phyloP scores from a whole-genome alignment of 148 eudicot species.

The Rhododendron vialii region DNA sequence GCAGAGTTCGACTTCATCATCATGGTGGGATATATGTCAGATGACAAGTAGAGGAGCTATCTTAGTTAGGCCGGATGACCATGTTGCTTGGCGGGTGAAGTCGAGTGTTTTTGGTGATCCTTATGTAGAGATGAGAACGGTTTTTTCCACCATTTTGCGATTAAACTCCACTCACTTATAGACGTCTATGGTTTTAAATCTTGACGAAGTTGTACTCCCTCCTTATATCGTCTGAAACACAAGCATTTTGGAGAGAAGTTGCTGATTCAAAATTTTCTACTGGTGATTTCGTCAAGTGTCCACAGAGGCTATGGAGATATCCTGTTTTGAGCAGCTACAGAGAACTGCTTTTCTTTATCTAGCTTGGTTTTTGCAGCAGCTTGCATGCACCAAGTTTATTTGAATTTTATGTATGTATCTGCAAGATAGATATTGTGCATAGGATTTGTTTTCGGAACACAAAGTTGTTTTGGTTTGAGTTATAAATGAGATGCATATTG shows the following conservation, averaged over 20 bases:
- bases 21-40: constrained; percentile 90
- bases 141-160: constrained; percentile 49
- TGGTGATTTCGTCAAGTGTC: not conserved
- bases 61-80: constrained; percentile 88
- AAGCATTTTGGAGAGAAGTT: not conserved
- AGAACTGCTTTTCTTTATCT: not conserved
- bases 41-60: constrained; percentile 85
- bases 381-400: not conserved
- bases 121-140: constrained; percentile 43
- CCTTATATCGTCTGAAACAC: not conserved
- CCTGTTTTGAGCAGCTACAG: not conserved
- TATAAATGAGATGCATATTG: not conserved
- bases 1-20: constrained; percentile 25
- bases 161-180: not conserved
- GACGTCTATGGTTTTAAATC: not conserved
- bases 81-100: constrained; percentile 80
- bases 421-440: not conserved
- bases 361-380: not conserved
- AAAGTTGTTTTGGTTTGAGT: not conserved
- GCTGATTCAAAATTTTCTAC: not conserved
- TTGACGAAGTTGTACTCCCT: not conserved
- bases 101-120: constrained; percentile 37
- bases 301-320: not conserved
- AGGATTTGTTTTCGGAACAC: not conserved
- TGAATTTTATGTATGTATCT: no score